Conservation (phyloP, 768 basidiomycete species). For the Mycena sanguinolenta region DNA sequence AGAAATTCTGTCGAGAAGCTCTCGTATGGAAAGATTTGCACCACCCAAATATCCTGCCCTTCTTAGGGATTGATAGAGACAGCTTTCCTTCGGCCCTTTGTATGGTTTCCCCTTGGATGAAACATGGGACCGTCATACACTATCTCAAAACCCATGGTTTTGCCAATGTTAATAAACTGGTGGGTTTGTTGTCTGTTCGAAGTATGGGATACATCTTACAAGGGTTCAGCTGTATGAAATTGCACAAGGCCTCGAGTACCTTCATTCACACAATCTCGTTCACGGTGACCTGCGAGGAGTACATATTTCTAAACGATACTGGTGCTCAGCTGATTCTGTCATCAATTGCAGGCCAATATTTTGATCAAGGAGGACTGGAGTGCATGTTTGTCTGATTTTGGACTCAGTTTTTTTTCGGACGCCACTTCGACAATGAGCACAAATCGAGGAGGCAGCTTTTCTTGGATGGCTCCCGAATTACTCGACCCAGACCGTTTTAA, state of each 20-base stretch:
- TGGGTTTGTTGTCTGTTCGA: no score
- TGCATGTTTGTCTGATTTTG: slow-evolving; percentile 16
- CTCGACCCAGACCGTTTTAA: not conserved
- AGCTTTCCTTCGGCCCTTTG: slow-evolving; percentile 42
- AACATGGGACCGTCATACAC: slow-evolving; percentile 42
- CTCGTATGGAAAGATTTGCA: slow-evolving; percentile 45
- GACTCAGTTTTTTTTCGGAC: slow-evolving; percentile 14
- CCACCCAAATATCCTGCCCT: slow-evolving; percentile 46
- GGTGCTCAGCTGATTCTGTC: no score
- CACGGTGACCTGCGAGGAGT: slow-evolving; percentile 41
- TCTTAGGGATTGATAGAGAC: slow-evolving; percentile 45
- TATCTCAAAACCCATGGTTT: slow-evolving; percentile 38
- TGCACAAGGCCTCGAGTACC: slow-evolving; percentile 40
- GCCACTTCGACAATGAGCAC: not conserved
- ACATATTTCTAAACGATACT: not conserved
- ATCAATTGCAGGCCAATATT: slow-evolving; percentile 42
- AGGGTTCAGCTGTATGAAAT: slow-evolving; percentile 38
- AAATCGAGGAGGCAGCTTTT: slow-evolving; percentile 1
- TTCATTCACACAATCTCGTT: slow-evolving; percentile 38
- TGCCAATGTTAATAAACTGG: slow-evolving; percentile 37
- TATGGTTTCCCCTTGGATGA: slow-evolving; percentile 49
- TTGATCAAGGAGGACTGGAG: slow-evolving; percentile 39
- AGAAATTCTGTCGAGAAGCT: slow-evolving; percentile 47
- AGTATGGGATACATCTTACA: no score
- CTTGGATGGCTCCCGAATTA: slow-evolving; percentile 10